Percentiles rank a stretch among this genome's conserved stretches.
Evolutionary conservation across 2,329 filamentous ascomycete species (phyloP).

Genomic region (Trematosphaeria pertusa): DNA sequence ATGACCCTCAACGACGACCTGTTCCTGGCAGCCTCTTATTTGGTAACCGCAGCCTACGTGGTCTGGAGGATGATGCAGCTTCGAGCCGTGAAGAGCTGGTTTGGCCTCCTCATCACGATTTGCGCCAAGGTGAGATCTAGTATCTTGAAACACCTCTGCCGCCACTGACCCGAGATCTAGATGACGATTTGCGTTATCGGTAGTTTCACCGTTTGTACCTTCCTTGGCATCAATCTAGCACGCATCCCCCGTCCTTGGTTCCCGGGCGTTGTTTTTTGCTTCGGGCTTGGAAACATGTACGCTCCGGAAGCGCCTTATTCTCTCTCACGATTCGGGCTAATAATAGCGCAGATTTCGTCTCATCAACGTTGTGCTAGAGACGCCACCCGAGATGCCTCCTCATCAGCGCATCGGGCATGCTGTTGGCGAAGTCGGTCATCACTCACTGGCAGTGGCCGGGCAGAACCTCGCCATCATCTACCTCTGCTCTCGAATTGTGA

Average conservation of each 20-base stretch:
- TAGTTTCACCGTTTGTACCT: conserved; percentile 79
- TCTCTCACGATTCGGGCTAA: conserved; percentile 13
- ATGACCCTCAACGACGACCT: conserved; percentile 72
- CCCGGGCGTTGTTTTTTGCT: conserved; percentile 76
- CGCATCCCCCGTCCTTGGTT: conserved; percentile 77
- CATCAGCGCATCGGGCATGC: conserved; percentile 75
- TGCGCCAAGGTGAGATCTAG: conserved; percentile 62
- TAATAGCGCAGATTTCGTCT: conserved; percentile 65
- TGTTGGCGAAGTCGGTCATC: conserved; percentile 74
- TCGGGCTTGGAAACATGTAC: conserved; percentile 77
- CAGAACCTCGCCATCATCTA: conserved; percentile 74
- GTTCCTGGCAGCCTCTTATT: conserved; percentile 70
- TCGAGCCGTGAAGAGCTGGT: conserved; percentile 75
- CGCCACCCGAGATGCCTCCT: conserved; percentile 71
- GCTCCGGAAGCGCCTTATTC: conserved; percentile 16
- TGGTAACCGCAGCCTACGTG: conserved; percentile 69
- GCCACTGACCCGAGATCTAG: conserved; percentile 30
- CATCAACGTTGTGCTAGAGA: conserved; percentile 78
- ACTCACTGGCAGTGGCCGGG: conserved; percentile 70
- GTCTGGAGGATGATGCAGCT: conserved; percentile 71
- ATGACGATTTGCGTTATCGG: conserved; percentile 76
- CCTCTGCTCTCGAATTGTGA: conserved; percentile 70
- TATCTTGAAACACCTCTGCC: neutral
- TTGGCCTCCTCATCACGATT: conserved; percentile 75
- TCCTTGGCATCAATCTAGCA: conserved; percentile 77